phyloP scores from a whole-genome alignment of 2,329 filamentous ascomycete species.

The Intubia oerlemansii region DNA sequence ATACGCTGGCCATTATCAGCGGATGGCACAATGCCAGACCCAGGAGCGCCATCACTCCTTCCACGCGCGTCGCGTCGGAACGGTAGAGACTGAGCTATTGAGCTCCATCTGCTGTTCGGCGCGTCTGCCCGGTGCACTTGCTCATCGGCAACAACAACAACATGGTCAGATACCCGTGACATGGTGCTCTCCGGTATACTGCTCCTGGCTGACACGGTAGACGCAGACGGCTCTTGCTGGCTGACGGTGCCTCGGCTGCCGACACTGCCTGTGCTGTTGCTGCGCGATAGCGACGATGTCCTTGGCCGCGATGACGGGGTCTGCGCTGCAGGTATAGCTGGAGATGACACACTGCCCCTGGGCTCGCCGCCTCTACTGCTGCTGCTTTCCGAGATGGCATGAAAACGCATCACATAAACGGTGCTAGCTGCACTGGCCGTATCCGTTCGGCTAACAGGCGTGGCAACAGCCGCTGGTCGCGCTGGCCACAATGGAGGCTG shows the following conservation, averaged over 20 bases:
- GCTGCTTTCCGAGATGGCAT: slow-evolving; percentile 27
- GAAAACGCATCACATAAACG: slow-evolving; percentile 40
- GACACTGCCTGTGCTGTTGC: slow-evolving; percentile 6
- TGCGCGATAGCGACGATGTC: slow-evolving; percentile 4
- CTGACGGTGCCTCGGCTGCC: too few species aligned
- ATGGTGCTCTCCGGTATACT: slow-evolving; percentile 2
- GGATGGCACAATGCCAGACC: too few species aligned
- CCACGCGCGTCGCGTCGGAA: slow-evolving; percentile 9
- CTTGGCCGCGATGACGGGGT: slow-evolving; percentile 1
- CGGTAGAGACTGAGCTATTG: slow-evolving; percentile 13
- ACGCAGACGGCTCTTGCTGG: slow-evolving; percentile 1
- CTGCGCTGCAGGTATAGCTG: too few species aligned
- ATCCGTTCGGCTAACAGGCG: slow-evolving; percentile 38
- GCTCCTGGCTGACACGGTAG: slow-evolving; percentile 1
- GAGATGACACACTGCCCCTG: too few species aligned
- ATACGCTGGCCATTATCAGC: slow-evolving; percentile 1
- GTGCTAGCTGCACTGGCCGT: slow-evolving; percentile 43
- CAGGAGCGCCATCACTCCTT: too few species aligned
- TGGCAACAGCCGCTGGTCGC: slow-evolving; percentile 30
- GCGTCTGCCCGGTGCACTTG: too few species aligned
- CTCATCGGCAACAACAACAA: too few species aligned
- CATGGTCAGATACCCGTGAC: too few species aligned
- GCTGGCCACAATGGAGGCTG: slow-evolving; percentile 32
- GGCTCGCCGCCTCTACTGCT: too few species aligned
- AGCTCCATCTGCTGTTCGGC: slow-evolving; percentile 11